Percentiles rank a stretch among this genome's conserved stretches.
Evolutionary conservation across 257 asterid species (phyloP).

Genomic region (Ballota nigra): DNA sequence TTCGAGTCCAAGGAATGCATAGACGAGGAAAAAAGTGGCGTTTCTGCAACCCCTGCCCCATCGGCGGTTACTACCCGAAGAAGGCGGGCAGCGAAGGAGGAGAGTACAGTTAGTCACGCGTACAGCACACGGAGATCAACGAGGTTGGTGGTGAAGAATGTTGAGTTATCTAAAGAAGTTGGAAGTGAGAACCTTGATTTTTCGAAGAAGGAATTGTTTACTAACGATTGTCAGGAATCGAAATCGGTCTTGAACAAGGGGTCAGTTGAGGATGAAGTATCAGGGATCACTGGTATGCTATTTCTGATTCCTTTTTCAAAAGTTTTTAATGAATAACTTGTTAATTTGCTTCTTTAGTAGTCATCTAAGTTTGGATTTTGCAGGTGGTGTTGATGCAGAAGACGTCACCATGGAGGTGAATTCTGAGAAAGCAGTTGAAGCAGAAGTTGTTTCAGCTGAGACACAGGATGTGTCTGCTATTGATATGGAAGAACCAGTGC

Average conservation of each 20-base stretch:
- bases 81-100: constrained; percentile 39
- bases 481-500: background rate
- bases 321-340: background rate
- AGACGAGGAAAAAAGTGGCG: constrained; percentile 37
- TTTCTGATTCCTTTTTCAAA: background rate
- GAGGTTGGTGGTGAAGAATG: constrained; percentile 55
- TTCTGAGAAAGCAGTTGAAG: background rate
- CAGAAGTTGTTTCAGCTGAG: constrained; percentile 24
- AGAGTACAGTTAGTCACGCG: constrained; percentile 27
- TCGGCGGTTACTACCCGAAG: constrained; percentile 39
- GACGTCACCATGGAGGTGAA: constrained; percentile 24
- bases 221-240: constrained; percentile 25
- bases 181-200: constrained; percentile 20
- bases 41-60: constrained; percentile 44
- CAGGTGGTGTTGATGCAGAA: constrained; percentile 33
- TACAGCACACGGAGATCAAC: constrained; percentile 60
- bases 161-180: constrained; percentile 3
- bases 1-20: constrained; percentile 43
- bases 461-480: background rate
- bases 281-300: constrained; percentile 43
- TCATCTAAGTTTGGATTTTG: background rate
- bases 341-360: background rate
- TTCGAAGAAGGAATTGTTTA: constrained; percentile 30
- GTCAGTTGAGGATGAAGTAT: constrained; percentile 27
- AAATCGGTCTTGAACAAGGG: constrained; percentile 20